Conservation (phyloP, 2,329 filamentous ascomycete species). For the Pyrenophora seminiperda region DNA sequence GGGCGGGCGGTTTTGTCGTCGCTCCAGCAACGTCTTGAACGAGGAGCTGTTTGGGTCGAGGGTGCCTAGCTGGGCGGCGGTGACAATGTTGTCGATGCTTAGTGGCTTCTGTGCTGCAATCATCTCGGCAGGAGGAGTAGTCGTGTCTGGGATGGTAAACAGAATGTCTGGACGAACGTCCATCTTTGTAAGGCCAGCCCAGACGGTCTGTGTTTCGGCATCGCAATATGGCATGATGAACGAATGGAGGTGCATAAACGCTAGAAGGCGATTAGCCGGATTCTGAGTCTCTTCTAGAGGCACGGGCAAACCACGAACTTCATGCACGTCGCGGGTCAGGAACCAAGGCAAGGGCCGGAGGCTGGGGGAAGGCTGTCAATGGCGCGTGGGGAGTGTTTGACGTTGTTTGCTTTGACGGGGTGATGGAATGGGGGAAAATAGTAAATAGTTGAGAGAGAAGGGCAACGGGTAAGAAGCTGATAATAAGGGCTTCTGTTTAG, state of each 20-base stretch:
- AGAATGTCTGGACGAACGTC: constrained; percentile 34
- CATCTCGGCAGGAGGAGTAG: constrained; percentile 41
- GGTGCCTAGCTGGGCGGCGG: constrained; percentile 8
- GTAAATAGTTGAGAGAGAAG: not conserved
- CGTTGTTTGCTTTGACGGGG: constrained; percentile 1
- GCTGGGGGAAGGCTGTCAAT: not conserved
- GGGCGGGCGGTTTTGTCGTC: constrained; percentile 29
- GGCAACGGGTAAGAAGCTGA: constrained; percentile 1
- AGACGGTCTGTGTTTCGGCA: constrained; percentile 37
- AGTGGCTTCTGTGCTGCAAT: constrained; percentile 30
- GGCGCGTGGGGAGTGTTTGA: not conserved
- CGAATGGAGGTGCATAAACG: constrained; percentile 12
- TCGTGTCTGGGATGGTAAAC: constrained; percentile 29
- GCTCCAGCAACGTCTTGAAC: constrained; percentile 28
- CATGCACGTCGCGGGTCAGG: constrained; percentile 5
- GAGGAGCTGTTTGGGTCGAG: constrained; percentile 8
- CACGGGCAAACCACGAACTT: constrained; percentile 8
- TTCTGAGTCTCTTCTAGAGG: constrained; percentile 11
- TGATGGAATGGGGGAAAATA: not conserved
- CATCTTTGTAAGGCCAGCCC: constrained; percentile 39
- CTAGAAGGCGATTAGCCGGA: constrained; percentile 25
- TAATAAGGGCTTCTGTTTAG: constrained; percentile 7
- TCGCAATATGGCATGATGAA: constrained; percentile 34
- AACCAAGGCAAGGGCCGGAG: not conserved
- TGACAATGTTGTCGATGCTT: constrained; percentile 15